phyloP scores from a whole-genome alignment of 306 rosid species.

The Quercus parvula region DNA sequence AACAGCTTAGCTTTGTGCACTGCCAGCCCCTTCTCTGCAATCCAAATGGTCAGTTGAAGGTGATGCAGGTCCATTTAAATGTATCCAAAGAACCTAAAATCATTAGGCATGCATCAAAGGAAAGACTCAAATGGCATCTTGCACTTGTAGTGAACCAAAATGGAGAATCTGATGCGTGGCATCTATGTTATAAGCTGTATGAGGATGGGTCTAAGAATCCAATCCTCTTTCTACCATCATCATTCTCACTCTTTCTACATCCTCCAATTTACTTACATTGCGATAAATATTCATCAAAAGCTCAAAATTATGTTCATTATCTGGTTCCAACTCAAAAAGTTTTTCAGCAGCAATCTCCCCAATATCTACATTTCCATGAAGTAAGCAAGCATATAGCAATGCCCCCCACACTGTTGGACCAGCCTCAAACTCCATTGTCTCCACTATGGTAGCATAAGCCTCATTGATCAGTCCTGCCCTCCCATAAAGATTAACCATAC shows the following conservation, averaged over 20 bases:
- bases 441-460: slow-evolving; percentile 53
- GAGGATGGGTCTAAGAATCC: slow-evolving; percentile 34
- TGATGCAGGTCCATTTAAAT: neutral
- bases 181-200: neutral
- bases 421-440: slow-evolving; percentile 53
- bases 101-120: neutral
- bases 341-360: slow-evolving; percentile 79
- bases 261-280: slow-evolving; percentile 59
- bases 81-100: neutral
- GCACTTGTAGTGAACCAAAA: neutral
- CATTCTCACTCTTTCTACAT: slow-evolving; percentile 54
- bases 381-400: slow-evolving; percentile 65
- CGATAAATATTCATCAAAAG: slow-evolving; percentile 70
- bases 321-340: slow-evolving; percentile 84
- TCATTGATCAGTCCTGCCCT: slow-evolving; percentile 72
- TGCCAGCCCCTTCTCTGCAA: neutral
- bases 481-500: slow-evolving; percentile 87
- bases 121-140: neutral
- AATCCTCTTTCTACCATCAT: slow-evolving; percentile 75
- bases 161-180: neutral
- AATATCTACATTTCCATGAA: slow-evolving; percentile 49
- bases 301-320: slow-evolving; percentile 73
- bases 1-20: neutral
- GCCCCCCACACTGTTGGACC: slow-evolving; percentile 95
- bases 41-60: neutral